Conservation (phyloP, 768 basidiomycete genomes). For the Pulveroboletus sp. region DNA sequence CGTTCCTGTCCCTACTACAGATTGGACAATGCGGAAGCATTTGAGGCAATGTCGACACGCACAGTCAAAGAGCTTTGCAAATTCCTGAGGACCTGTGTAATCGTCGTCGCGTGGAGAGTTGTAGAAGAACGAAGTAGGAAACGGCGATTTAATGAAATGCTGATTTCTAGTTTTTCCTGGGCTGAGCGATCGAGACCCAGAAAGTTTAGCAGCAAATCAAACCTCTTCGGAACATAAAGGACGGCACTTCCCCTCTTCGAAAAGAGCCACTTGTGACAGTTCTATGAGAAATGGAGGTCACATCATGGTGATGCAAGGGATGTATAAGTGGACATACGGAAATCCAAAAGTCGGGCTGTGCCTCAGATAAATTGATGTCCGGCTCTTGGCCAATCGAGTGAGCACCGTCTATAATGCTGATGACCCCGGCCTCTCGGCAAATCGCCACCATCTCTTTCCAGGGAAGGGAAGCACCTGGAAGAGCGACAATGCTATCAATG, state of each 20-base stretch:
- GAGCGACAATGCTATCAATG: slow-evolving; percentile 62
- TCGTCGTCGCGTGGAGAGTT: slow-evolving; percentile 40
- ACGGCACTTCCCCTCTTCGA: slow-evolving; percentile 63
- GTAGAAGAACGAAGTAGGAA: slow-evolving; percentile 55
- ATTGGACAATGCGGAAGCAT: background rate
- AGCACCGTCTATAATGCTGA: slow-evolving; percentile 74
- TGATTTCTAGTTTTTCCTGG: slow-evolving; percentile 46
- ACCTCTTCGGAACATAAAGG: slow-evolving; percentile 70
- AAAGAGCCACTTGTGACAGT: slow-evolving; percentile 84
- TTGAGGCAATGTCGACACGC: background rate
- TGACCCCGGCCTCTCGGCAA: slow-evolving; percentile 58
- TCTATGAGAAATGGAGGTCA: slow-evolving; percentile 34
- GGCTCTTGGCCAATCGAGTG: slow-evolving; percentile 73
- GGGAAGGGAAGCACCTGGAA: slow-evolving; percentile 59
- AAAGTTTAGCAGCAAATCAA: slow-evolving; percentile 6
- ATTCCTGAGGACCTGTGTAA: slow-evolving; percentile 30
- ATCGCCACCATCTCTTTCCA: slow-evolving; percentile 67
- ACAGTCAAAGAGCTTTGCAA: slow-evolving; percentile 50
- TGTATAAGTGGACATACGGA: slow-evolving; percentile 43
- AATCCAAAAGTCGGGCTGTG: slow-evolving; percentile 71
- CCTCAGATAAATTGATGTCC: slow-evolving; percentile 50
- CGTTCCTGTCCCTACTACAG: slow-evolving; percentile 55
- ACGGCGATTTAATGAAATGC: slow-evolving; percentile 51
- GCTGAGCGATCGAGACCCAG: background rate
- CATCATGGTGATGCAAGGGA: background rate